Evolutionary conservation across 495 filamentous ascomycete genomes (phyloP).

Genomic region (Lepidopterella palustris): DNA sequence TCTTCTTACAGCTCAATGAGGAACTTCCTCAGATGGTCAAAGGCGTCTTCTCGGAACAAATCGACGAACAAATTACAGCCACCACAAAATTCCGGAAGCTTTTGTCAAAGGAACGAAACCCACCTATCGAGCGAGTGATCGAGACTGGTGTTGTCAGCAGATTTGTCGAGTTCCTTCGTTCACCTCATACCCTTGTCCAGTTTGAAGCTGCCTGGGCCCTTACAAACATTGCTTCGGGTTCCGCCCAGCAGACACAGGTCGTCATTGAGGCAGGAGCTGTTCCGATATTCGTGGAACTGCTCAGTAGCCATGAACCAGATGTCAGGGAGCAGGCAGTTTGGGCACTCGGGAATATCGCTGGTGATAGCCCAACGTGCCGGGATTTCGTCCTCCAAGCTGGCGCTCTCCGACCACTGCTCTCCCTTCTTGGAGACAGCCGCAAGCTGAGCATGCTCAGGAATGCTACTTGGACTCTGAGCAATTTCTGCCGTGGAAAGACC

Average conservation of each 20-base stretch:
- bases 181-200: slow-evolving; percentile 96
- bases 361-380: slow-evolving; percentile 93
- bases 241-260: slow-evolving; percentile 94
- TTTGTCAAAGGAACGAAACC: slow-evolving; percentile 97
- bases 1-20: slow-evolving; percentile 72
- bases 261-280: slow-evolving; percentile 98
- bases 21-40: slow-evolving; percentile 97
- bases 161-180: slow-evolving; percentile 97
- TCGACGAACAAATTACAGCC: slow-evolving; percentile 96
- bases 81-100: slow-evolving; percentile 99
- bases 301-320: slow-evolving; percentile 93
- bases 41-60: slow-evolving; percentile 97
- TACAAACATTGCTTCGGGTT: slow-evolving; percentile 98
- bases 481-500: slow-evolving; percentile 99
- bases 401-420: slow-evolving; percentile 81
- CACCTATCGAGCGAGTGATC: slow-evolving; percentile 97
- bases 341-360: slow-evolving; percentile 98
- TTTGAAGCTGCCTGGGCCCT: slow-evolving; percentile 99
- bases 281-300: slow-evolving; percentile 94
- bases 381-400: slow-evolving; percentile 90
- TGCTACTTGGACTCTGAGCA: slow-evolving; percentile 98
- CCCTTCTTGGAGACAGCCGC: slow-evolving; percentile 88
- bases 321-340: slow-evolving; percentile 98
- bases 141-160: slow-evolving; percentile 96
- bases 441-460: slow-evolving; percentile 99